Evolutionary conservation across 768 basidiomycete genomes (phyloP).

Genomic region (Podaxis mareebaensis): DNA sequence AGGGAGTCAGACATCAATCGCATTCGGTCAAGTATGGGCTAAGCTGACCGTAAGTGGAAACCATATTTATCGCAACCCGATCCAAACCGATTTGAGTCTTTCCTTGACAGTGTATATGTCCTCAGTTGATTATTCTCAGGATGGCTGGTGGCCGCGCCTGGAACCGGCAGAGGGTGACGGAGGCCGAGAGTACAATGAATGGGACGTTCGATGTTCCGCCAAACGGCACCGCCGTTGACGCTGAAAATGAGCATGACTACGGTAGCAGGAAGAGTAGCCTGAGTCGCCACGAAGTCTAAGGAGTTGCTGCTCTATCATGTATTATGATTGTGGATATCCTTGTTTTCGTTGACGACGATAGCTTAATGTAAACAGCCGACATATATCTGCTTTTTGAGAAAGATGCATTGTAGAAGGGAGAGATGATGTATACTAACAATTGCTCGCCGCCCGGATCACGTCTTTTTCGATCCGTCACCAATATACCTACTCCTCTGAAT

Average conservation of each 20-base stretch:
- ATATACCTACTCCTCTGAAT: too few species aligned
- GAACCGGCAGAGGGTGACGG: constrained; percentile 15
- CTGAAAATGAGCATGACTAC: background rate
- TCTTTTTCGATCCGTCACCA: too few species aligned
- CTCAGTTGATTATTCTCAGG: constrained; percentile 19
- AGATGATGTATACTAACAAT: too few species aligned
- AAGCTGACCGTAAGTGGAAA: constrained; percentile 37
- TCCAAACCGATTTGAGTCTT: background rate
- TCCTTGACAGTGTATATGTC: constrained; percentile 16
- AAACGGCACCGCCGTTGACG: background rate
- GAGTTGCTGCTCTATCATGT: background rate
- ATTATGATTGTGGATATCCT: too few species aligned
- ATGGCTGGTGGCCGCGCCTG: constrained; percentile 17
- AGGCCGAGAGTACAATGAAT: constrained; percentile 15
- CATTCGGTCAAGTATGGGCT: constrained; percentile 42
- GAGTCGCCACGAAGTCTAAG: background rate
- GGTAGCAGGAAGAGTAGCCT: constrained; percentile 11
- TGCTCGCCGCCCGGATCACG: too few species aligned
- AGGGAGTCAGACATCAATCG: constrained; percentile 31
- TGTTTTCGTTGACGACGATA: too few species aligned
- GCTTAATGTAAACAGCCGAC: too few species aligned
- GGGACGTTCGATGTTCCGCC: background rate
- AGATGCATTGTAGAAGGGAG: too few species aligned
- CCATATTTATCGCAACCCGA: background rate
- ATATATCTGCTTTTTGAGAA: too few species aligned